Conservation (phyloP, 768 basidiomycete genomes). For the Mycena olivaceomarginata region DNA sequence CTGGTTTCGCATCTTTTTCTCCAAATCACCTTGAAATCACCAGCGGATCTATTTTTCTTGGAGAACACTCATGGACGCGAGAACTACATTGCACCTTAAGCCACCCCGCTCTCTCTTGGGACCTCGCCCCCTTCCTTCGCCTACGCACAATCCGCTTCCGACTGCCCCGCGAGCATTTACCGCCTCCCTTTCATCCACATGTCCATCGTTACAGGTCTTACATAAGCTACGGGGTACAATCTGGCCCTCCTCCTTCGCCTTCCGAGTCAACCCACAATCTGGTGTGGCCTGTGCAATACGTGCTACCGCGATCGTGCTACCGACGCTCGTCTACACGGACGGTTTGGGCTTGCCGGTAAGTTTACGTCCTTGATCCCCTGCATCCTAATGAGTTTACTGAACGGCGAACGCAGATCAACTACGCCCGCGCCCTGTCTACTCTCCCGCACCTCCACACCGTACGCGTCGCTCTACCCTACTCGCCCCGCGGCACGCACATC, state of each 20-base stretch:
- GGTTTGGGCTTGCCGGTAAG: slow-evolving; percentile 59
- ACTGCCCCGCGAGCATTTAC: slow-evolving; percentile 14
- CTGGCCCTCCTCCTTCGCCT: too few species aligned
- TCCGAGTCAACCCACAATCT: too few species aligned
- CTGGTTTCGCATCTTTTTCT: too few species aligned
- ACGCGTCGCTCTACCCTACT: slow-evolving; percentile 53
- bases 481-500: slow-evolving; percentile 42
- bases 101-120: neutral
- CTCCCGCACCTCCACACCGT: slow-evolving; percentile 54
- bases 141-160: slow-evolving; percentile 37
- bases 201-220: slow-evolving; percentile 48
- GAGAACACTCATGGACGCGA: slow-evolving; percentile 48
- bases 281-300: slow-evolving; percentile 61
- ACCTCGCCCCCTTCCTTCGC: slow-evolving; percentile 56
- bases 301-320: slow-evolving; percentile 49
- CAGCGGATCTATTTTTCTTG: slow-evolving; percentile 49
- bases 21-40: too few species aligned
- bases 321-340: slow-evolving; percentile 53
- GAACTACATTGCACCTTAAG: slow-evolving; percentile 54
- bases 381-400: neutral
- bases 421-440: slow-evolving; percentile 51
- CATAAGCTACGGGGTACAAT: slow-evolving; percentile 58
- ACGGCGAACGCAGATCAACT: slow-evolving; percentile 53
- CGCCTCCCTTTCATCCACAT: slow-evolving; percentile 51
- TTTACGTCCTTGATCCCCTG: neutral